A percentile compares a stretch with the other conserved stretches of the same genome.
phyloP scores from a whole-genome alignment of 2,329 filamentous ascomycete genomes.

The Rhexocercosporidium sp. region DNA sequence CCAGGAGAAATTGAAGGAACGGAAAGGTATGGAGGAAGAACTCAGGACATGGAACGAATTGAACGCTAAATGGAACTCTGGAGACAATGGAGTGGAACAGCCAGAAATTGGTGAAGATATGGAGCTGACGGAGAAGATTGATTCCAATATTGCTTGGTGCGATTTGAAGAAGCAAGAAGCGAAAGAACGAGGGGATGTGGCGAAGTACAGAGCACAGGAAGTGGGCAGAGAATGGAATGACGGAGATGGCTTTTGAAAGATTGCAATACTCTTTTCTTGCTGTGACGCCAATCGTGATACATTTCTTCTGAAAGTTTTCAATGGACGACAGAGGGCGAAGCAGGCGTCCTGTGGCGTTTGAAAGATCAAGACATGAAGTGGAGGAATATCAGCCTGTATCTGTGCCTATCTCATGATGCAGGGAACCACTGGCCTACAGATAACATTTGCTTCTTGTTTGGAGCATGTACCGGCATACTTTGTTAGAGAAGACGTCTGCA shows the following conservation, averaged over 20 bases:
- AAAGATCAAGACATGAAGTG: background rate
- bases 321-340: background rate
- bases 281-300: background rate
- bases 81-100: conserved; percentile 2
- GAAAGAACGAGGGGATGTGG: conserved; percentile 32
- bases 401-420: background rate
- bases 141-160: conserved; percentile 27
- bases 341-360: background rate
- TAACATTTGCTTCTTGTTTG: background rate
- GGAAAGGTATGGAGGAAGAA: conserved; percentile 21
- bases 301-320: background rate
- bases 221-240: conserved; percentile 21
- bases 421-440: background rate
- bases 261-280: background rate
- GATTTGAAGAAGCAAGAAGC: conserved; percentile 24
- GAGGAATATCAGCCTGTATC: background rate
- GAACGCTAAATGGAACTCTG: conserved; percentile 9
- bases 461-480: background rate
- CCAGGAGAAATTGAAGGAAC: conserved; percentile 13
- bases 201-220: conserved; percentile 31
- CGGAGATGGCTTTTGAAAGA: conserved; percentile 1
- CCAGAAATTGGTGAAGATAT: conserved; percentile 23
- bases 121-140: conserved; percentile 27
- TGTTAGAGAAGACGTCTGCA: background rate
- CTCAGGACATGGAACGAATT: conserved; percentile 11